These are phyloP conservation scores for Amaranthus cruentus DNA, from an alignment of 148 eudicot species.

Conservation along the genomic window DNA sequence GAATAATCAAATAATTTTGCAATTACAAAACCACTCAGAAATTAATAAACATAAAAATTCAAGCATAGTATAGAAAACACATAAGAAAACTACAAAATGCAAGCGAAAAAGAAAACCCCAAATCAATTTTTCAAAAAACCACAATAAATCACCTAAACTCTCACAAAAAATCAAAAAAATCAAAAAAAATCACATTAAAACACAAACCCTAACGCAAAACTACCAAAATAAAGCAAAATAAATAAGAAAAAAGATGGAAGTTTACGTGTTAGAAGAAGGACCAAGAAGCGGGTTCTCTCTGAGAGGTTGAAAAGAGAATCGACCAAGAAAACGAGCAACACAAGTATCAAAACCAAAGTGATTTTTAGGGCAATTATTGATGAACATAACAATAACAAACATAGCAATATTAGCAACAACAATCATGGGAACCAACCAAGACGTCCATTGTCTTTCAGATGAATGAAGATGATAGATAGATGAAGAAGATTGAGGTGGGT, in stretches of 20 bases:
- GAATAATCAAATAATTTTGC: neutral
- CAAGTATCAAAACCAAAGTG: slow-evolving; percentile 38
- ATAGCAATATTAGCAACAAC: slow-evolving; percentile 68
- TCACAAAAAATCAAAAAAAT: too few relatives aligned
- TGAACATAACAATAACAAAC: slow-evolving; percentile 65
- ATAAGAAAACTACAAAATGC: neutral
- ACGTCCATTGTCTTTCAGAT: slow-evolving; percentile 63
- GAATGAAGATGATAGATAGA: slow-evolving; percentile 26
- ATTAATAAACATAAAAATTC: neutral
- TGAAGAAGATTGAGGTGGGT: neutral
- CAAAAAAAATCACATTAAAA: neutral
- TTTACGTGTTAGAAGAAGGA: slow-evolving; percentile 72
- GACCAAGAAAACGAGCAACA: slow-evolving; percentile 56
- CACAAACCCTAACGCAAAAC: neutral
- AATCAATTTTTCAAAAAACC: neutral
- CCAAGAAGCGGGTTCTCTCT: slow-evolving; percentile 79
- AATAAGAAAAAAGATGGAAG: neutral
- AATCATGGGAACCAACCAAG: slow-evolving; percentile 89
- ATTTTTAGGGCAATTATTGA: slow-evolving; percentile 77
- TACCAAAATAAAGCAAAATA: neutral
- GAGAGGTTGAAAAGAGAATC: slow-evolving; percentile 69
- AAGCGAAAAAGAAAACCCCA: slow-evolving; percentile 9
- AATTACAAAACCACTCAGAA: too few relatives aligned
- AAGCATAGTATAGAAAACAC: slow-evolving; percentile 2
- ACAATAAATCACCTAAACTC: too few relatives aligned